These are phyloP conservation scores for Stagonosporopsis cucurbitacearum DNA, from an alignment of 2,329 filamentous ascomycete genomes.

Conservation along the genomic window DNA sequence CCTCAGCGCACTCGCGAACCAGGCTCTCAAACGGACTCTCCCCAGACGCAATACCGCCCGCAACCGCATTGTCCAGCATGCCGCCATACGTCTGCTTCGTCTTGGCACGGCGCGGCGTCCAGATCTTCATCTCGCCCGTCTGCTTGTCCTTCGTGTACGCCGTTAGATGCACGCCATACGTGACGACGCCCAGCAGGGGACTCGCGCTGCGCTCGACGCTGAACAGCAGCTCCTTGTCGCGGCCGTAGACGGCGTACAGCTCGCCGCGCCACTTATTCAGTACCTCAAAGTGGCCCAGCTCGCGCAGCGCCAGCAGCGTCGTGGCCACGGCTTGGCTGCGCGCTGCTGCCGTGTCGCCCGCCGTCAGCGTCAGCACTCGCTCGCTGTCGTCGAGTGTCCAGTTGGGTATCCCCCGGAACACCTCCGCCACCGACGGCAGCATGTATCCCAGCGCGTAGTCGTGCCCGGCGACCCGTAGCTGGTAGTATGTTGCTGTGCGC, in stretches of 20 bases:
- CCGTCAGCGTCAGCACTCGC: slow-evolving; percentile 70
- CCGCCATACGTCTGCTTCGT: slow-evolving; percentile 86
- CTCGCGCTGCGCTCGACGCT: slow-evolving; percentile 52
- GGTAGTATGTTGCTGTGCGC: slow-evolving; percentile 63
- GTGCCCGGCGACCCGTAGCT: slow-evolving; percentile 71
- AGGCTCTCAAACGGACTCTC: slow-evolving; percentile 83
- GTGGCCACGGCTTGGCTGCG: slow-evolving; percentile 65
- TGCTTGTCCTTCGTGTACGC: slow-evolving; percentile 49
- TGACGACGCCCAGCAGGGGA: slow-evolving; percentile 54
- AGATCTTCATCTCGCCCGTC: slow-evolving; percentile 71
- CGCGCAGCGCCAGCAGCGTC: slow-evolving; percentile 71
- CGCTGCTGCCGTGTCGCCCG: slow-evolving; percentile 64
- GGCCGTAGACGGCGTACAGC: slow-evolving; percentile 51
- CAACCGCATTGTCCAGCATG: slow-evolving; percentile 96
- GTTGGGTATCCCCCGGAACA: slow-evolving; percentile 62
- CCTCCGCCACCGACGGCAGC: slow-evolving; percentile 65
- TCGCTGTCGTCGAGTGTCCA: slow-evolving; percentile 66
- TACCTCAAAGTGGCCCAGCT: slow-evolving; percentile 74
- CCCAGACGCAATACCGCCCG: slow-evolving; percentile 80
- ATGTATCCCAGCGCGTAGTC: slow-evolving; percentile 67
- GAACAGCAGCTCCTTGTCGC: slow-evolving; percentile 49
- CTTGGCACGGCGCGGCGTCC: slow-evolving; percentile 79
- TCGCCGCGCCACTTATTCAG: slow-evolving; percentile 59
- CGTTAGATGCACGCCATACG: slow-evolving; percentile 52
- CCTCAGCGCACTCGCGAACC: slow-evolving; percentile 85